phyloP scores from a whole-genome alignment of 768 basidiomycete genomes.

The Cyclocybe aegerita region DNA sequence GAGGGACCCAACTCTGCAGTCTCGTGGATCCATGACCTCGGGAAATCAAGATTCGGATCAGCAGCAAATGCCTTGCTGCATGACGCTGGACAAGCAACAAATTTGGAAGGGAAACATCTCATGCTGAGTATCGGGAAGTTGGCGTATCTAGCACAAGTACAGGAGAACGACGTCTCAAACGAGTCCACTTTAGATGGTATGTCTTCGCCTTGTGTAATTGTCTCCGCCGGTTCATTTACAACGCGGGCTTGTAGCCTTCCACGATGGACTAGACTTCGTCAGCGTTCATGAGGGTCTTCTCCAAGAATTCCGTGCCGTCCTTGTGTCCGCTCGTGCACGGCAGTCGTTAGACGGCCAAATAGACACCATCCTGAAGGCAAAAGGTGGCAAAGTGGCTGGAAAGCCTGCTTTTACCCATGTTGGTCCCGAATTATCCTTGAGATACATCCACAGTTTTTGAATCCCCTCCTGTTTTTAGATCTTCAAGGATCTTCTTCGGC shows the following conservation, averaged over 20 bases:
- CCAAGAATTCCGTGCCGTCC: slow-evolving; percentile 55
- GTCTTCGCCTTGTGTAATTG: slow-evolving; percentile 9
- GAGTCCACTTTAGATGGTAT: slow-evolving; percentile 58
- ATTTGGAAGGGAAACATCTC: slow-evolving; percentile 75
- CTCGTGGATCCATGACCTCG: slow-evolving; percentile 89
- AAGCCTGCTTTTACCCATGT: slow-evolving; percentile 56
- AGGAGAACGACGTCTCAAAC: slow-evolving; percentile 52
- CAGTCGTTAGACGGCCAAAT: slow-evolving; percentile 70
- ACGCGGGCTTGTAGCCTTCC: slow-evolving; percentile 57
- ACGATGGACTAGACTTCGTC: slow-evolving; percentile 85
- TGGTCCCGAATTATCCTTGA: slow-evolving; percentile 13
- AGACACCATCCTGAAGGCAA: slow-evolving; percentile 56
- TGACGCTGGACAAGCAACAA: slow-evolving; percentile 57
- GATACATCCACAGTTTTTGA: background rate
- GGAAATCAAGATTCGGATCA: slow-evolving; percentile 59
- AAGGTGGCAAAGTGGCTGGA: slow-evolving; percentile 46
- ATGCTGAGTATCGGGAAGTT: slow-evolving; percentile 92
- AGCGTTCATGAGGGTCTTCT: slow-evolving; percentile 76
- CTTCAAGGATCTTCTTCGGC: slow-evolving; percentile 67
- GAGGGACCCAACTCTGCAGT: slow-evolving; percentile 56
- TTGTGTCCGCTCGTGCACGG: slow-evolving; percentile 48
- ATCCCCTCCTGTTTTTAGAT: slow-evolving; percentile 38
- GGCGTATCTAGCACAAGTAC: slow-evolving; percentile 75
- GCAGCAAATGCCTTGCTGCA: slow-evolving; percentile 63
- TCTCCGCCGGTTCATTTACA: slow-evolving; percentile 4